Evolutionary conservation across 140 eudicot genomes (phyloP).

Genomic region (Cichorium intybus): DNA sequence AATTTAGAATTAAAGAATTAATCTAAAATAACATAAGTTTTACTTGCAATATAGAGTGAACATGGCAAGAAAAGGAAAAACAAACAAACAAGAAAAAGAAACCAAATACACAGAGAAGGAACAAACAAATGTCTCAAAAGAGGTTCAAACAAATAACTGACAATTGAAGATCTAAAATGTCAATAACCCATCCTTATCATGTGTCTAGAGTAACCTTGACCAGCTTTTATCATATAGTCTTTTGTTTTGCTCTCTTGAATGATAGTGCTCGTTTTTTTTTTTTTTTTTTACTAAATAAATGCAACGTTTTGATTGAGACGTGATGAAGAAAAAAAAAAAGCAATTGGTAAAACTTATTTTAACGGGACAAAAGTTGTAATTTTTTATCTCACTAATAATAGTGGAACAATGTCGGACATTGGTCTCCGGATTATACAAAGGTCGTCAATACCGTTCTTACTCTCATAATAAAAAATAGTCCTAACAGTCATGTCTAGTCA

Average conservation of each 20-base stretch:
- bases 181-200: too few species aligned
- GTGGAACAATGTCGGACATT: background rate
- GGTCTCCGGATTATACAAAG: background rate
- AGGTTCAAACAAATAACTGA: background rate
- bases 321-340: too few species aligned
- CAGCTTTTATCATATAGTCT: background rate
- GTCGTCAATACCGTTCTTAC: background rate
- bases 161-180: constrained; percentile 5
- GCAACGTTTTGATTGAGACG: too few species aligned
- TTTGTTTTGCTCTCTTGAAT: background rate
- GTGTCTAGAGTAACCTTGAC: background rate
- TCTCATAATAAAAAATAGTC: background rate
- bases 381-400: too few species aligned
- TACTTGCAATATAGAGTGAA: too few species aligned
- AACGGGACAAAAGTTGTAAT: too few species aligned
- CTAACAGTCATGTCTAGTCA: background rate
- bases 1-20: background rate
- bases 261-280: background rate
- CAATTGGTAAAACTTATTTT: too few species aligned
- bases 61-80: background rate
- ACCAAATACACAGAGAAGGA: background rate
- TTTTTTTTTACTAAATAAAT: background rate
- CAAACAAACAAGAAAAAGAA: background rate
- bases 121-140: background rate
- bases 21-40: too few species aligned